phyloP scores from a whole-genome alignment of 2,329 filamentous ascomycete genomes.

The Xylaria multiplex region DNA sequence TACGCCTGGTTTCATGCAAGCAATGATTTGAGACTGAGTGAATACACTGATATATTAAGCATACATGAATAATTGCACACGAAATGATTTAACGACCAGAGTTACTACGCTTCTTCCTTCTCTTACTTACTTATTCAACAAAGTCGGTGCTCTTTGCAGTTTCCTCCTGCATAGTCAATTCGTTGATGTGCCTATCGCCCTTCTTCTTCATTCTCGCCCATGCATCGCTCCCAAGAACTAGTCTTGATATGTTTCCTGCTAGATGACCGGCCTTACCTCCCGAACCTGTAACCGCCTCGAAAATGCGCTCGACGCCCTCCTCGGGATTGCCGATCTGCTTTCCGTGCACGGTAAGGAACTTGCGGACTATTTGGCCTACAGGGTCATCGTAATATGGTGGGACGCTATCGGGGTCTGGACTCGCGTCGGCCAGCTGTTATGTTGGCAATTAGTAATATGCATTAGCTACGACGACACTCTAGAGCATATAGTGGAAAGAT shows the following conservation, averaged over 20 bases:
- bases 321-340: slow-evolving; percentile 49
- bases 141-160: slow-evolving; percentile 22
- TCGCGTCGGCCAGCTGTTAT: slow-evolving; percentile 21
- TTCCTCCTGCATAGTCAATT: slow-evolving; percentile 31
- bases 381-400: slow-evolving; percentile 36
- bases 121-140: not conserved
- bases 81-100: too few relatives aligned
- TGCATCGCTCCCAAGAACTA: slow-evolving; percentile 52
- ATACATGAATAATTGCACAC: too few relatives aligned
- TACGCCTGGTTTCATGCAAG: too few relatives aligned
- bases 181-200: slow-evolving; percentile 33
- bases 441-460: not conserved
- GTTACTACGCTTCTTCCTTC: too few relatives aligned
- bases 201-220: slow-evolving; percentile 35
- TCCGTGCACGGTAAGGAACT: slow-evolving; percentile 38
- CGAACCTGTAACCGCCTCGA: slow-evolving; percentile 50
- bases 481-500: too few relatives aligned
- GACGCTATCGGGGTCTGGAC: not conserved
- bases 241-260: slow-evolving; percentile 48
- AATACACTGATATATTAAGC: too few relatives aligned
- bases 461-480: not conserved
- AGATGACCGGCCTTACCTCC: slow-evolving; percentile 45
- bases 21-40: too few relatives aligned
- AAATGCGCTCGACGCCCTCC: slow-evolving; percentile 51
- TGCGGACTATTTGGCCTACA: slow-evolving; percentile 22